A percentile compares a stretch with the other conserved stretches of the same genome.
phyloP scores from a whole-genome alignment of 164 flowering plant genomes.

The Liriodendron chinense region DNA sequence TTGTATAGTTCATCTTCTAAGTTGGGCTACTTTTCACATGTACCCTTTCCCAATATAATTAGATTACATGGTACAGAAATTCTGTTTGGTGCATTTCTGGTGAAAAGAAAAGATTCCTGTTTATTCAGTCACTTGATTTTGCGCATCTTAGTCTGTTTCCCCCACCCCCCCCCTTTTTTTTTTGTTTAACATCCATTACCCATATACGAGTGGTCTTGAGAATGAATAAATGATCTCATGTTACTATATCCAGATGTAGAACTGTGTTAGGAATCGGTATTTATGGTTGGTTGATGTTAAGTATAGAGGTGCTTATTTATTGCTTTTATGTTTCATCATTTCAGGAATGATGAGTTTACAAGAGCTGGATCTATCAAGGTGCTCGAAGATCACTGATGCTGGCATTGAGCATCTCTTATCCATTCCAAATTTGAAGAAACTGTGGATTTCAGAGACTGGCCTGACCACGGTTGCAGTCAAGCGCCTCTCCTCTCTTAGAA shows the following conservation, averaged over 20 bases:
- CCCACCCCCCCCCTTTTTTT: too few species aligned
- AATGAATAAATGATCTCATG: not conserved
- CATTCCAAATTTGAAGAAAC: slow-evolving; percentile 53
- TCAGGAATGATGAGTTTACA: slow-evolving; percentile 57
- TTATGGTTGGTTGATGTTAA: not conserved
- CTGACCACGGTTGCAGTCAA: slow-evolving; percentile 55
- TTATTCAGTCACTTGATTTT: too few species aligned
- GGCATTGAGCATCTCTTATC: slow-evolving; percentile 68
- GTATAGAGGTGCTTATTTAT: not conserved
- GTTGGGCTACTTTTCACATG: too few species aligned
- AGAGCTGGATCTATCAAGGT: slow-evolving; percentile 73
- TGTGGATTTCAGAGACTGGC: slow-evolving; percentile 69
- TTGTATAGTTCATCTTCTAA: too few species aligned
- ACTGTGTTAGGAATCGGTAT: not conserved
- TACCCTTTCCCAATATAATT: too few species aligned
- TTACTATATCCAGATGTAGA: not conserved
- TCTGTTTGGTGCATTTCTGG: too few species aligned
- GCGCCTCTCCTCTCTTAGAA: slow-evolving; percentile 55
- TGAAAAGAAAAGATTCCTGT: too few species aligned
- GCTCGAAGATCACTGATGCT: slow-evolving; percentile 57
- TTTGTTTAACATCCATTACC: too few species aligned
- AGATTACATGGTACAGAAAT: too few species aligned
- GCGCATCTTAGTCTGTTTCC: too few species aligned
- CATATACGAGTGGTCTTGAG: too few species aligned
- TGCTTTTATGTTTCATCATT: not conserved